Base-by-base conservation (phyloP, 2,329 filamentous ascomycete species). In the Pseudodiploospora longispora region DNA sequence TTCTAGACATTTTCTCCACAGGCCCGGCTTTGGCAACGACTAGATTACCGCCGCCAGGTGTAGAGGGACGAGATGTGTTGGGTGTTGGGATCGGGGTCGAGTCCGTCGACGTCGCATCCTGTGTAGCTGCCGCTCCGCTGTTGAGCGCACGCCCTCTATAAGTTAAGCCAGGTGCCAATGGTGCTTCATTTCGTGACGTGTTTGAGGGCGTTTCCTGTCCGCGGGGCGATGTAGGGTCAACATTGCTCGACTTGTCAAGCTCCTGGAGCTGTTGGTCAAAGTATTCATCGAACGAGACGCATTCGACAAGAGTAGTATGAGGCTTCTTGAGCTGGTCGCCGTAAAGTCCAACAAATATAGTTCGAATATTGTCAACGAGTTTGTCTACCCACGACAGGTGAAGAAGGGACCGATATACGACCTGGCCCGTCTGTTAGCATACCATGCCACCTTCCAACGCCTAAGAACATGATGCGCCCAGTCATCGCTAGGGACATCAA, bases 331-430 rank as follows among this genome's bases (percentile, higher is more conserved):
- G 71, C 63, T 95, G 85, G 47, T 93, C 84, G 53, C 83, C 86
- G 63, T 97, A 98, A 29, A 96, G 75, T 52, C 89, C 86, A 53
- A 93, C 76, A 60, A 97, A 98, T 31, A 98, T 82, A 7, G 86
- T 89, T 62, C 84, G 87, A 57, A 97, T 88, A 58, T 97, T 95
- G 59, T 96, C 91, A 53, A 98, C 81, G 39, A 98, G 82, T 63
- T 93, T 89, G 65, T 98, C 93, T 52, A 97, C 87, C 93, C 94
- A 98, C 9, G 87, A 90, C 6, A 98, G 78, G 64, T 96, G 90
- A 30, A 98, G 77, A 30, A 98, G 80, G 34, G 90, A 96, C 61
- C 95, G 87, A 65, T 98, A 98, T 52, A 98, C 93, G 52, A 91
- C 93, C 89, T 95, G 58, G 38, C 12, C 32, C 30, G 36, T 27